Conservation (phyloP, 1,284 basidiomycete genomes). For the Tranzscheliella williamsii region DNA sequence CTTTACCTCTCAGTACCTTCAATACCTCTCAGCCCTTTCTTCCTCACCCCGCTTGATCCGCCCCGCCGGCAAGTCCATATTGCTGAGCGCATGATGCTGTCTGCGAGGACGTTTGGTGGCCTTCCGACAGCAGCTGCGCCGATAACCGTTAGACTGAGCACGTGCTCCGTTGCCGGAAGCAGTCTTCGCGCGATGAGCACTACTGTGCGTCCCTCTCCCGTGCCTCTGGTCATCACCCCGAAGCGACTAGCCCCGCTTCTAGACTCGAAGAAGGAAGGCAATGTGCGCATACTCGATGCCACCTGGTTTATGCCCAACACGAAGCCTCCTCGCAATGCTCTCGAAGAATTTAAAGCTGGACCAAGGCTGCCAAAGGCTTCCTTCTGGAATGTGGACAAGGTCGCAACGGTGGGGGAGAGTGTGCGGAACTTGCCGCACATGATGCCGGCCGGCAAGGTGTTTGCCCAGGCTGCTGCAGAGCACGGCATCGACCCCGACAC, state of each 20-base stretch:
- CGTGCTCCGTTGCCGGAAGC: too few species aligned
- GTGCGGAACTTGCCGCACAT: slow-evolving; percentile 75
- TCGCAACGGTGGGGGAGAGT: slow-evolving; percentile 59
- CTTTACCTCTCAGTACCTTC: too few species aligned
- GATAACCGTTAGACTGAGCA: too few species aligned
- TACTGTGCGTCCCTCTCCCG: slow-evolving; percentile 19
- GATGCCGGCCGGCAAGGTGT: slow-evolving; percentile 78
- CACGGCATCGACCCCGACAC: slow-evolving; percentile 75
- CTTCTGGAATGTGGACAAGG: slow-evolving; percentile 80
- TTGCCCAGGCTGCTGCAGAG: slow-evolving; percentile 75
- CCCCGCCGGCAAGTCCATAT: too few species aligned
- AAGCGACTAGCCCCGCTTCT: slow-evolving; percentile 28
- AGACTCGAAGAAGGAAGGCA: slow-evolving; percentile 8
- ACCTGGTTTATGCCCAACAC: slow-evolving; percentile 88
- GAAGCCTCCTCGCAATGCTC: slow-evolving; percentile 67
- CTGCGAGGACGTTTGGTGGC: slow-evolving; percentile 1
- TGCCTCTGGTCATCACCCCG: slow-evolving; percentile 35
- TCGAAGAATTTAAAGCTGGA: slow-evolving; percentile 68
- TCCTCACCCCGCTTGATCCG: too few species aligned
- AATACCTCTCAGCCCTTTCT: too few species aligned
- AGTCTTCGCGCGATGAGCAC: slow-evolving; percentile 16
- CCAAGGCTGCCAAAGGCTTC: slow-evolving; percentile 75
- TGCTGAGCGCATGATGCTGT: too few species aligned
- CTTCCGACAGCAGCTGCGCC: too few species aligned
- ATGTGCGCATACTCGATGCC: slow-evolving; percentile 66